Evolutionary conservation across 495 filamentous ascomycete genomes (phyloP).

Genomic region (Trichoderma asperelloides): DNA sequence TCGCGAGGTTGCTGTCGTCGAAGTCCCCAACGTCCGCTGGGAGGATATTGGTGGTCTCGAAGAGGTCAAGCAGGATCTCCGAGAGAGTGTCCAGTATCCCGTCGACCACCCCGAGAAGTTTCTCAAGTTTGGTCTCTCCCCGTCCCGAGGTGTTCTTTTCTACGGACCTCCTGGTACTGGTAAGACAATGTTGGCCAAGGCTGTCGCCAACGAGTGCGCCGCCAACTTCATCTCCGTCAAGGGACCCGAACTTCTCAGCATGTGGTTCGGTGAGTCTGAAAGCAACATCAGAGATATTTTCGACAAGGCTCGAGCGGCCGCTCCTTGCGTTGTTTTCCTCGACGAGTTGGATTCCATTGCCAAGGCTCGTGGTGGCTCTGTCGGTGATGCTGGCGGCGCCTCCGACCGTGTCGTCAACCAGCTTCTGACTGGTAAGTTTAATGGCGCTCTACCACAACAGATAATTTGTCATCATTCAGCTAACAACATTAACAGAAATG

Average conservation of each 20-base stretch:
- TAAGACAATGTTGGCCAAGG: constrained; percentile 99
- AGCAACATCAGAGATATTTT: constrained; percentile 99
- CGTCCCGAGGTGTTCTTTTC: constrained; percentile 96
- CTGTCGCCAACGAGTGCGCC: constrained; percentile 96
- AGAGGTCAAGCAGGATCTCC: constrained; percentile 97
- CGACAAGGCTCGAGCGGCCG: constrained; percentile 97
- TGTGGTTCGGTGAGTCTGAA: constrained; percentile 99
- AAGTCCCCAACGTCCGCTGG: constrained; percentile 98
- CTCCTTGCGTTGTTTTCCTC: constrained; percentile 97
- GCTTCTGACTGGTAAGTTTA: constrained; percentile 80
- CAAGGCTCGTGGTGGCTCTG: constrained; percentile 96
- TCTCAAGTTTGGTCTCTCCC: constrained; percentile 98
- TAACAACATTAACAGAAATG: constrained; percentile 66
- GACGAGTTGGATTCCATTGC: constrained; percentile 98
- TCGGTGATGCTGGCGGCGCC: constrained; percentile 94
- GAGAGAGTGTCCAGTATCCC: constrained; percentile 97
- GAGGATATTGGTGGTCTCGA: constrained; percentile 99
- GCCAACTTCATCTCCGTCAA: constrained; percentile 99
- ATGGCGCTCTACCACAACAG: background rate
- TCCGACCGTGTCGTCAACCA: constrained; percentile 99
- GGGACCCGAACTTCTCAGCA: constrained; percentile 93
- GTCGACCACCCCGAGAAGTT: constrained; percentile 99
- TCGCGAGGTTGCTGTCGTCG: constrained; percentile 96
- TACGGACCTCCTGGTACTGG: constrained; percentile 98
- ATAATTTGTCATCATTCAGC: constrained; percentile 15